Evolutionary conservation across 306 rosid genomes (phyloP).

Genomic region (Corylus avellana): DNA sequence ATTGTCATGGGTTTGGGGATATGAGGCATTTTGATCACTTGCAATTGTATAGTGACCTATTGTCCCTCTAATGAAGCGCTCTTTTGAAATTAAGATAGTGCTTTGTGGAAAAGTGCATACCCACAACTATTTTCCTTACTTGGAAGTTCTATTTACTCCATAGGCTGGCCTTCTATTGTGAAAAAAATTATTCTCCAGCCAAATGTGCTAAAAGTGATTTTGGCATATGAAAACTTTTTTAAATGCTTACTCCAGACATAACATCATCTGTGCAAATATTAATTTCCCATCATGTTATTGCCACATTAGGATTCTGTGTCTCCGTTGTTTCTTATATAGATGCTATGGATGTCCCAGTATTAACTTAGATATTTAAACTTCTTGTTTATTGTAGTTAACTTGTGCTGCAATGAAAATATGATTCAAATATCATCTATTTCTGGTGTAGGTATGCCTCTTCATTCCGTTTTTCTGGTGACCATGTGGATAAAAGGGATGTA

Average conservation of each 20-base stretch:
- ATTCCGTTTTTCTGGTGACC: slow-evolving; percentile 75
- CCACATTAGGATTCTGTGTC: neutral
- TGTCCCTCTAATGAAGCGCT: neutral
- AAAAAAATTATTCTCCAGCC: neutral
- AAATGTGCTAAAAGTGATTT: neutral
- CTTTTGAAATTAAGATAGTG: neutral
- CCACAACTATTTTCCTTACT: neutral
- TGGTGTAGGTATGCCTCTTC: slow-evolving; percentile 78
- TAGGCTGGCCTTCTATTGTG: neutral
- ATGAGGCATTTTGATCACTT: neutral
- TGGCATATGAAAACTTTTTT: no score
- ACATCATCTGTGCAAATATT: neutral
- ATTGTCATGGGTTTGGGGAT: neutral
- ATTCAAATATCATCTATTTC: slow-evolving; percentile 31
- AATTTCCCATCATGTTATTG: neutral
- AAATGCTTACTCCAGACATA: neutral
- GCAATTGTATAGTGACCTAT: neutral
- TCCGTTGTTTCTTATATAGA: neutral
- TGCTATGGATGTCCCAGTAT: neutral
- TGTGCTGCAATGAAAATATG: slow-evolving; percentile 20
- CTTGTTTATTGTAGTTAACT: slow-evolving; percentile 14
- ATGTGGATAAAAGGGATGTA: slow-evolving; percentile 57
- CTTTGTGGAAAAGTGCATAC: neutral
- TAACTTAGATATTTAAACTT: slow-evolving; percentile 16
- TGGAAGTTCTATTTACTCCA: neutral